phyloP scores from a whole-genome alignment of 2,329 filamentous ascomycete genomes.

The Aspergillus pseudoterreus region DNA sequence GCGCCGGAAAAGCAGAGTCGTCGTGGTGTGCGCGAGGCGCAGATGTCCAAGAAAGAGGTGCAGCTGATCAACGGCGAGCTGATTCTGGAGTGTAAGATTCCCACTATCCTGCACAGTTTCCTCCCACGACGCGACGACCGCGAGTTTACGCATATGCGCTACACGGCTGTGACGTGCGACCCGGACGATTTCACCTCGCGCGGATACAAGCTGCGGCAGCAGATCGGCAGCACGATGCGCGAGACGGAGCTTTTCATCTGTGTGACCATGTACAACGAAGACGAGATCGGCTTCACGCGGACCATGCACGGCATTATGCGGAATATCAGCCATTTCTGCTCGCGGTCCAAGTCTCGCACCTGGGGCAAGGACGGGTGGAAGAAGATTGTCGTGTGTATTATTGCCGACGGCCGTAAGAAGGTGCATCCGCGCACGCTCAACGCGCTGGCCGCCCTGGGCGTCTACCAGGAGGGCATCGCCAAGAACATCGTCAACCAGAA shows the following conservation, averaged over 20 bases:
- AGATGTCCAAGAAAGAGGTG: constrained; percentile 91
- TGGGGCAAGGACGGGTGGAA: constrained; percentile 98
- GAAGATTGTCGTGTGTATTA: constrained; percentile 97
- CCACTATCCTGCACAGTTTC: constrained; percentile 96
- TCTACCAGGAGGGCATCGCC: constrained; percentile 96
- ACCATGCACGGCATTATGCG: constrained; percentile 99
- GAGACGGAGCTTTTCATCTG: constrained; percentile 97
- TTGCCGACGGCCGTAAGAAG: constrained; percentile 89
- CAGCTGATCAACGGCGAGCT: constrained; percentile 96
- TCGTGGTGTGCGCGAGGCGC: constrained; percentile 78
- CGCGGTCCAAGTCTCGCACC: constrained; percentile 82
- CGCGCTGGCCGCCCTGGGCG: constrained; percentile 90
- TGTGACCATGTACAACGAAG: constrained; percentile 98
- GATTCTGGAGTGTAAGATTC: constrained; percentile 97
- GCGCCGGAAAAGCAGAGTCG: constrained; percentile 84
- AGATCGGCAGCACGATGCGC: constrained; percentile 74
- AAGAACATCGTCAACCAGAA: constrained; percentile 98
- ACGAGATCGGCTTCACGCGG: constrained; percentile 91
- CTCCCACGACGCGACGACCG: constrained; percentile 86
- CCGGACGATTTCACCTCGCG: constrained; percentile 86
- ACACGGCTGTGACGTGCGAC: constrained; percentile 97
- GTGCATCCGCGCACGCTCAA: constrained; percentile 92
- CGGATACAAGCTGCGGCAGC: constrained; percentile 90
- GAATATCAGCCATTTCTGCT: constrained; percentile 96
- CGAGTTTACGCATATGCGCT: constrained; percentile 98